phyloP scores from a whole-genome alignment of 805 yeast genomes.

The Saccharomyces paradoxus region DNA sequence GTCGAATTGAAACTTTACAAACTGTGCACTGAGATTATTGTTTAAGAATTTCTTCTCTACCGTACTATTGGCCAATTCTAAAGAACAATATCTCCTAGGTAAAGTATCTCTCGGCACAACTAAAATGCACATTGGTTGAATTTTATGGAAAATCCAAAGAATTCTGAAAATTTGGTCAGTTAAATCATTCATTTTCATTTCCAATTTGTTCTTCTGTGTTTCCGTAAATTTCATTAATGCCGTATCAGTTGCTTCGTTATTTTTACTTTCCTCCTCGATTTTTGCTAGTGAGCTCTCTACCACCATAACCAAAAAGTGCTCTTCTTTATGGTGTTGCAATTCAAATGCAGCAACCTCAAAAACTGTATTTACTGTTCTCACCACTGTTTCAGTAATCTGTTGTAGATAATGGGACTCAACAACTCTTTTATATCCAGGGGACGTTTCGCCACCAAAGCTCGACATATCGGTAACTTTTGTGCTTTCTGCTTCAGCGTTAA shows the following conservation, averaged over 20 bases:
- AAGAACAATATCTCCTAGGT: conserved; percentile 66
- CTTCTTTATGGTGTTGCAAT: conserved; percentile 38
- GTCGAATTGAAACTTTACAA: conserved; percentile 56
- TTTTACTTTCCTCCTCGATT: conserved; percentile 1
- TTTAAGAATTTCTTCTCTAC: conserved; percentile 69
- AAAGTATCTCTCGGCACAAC: conserved; percentile 73
- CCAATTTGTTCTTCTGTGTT: conserved; percentile 14
- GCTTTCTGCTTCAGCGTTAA: background rate
- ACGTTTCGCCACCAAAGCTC: background rate
- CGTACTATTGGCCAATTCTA: conserved; percentile 87
- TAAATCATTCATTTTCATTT: conserved; percentile 25
- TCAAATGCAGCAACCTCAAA: conserved; percentile 92
- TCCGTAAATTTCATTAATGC: conserved; percentile 4
- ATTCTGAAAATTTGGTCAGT: conserved; percentile 31
- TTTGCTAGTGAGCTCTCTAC: conserved; percentile 61
- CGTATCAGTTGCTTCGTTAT: conserved; percentile 3
- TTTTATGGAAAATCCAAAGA: conserved; percentile 49
- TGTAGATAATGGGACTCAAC: conserved; percentile 61
- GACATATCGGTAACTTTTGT: background rate
- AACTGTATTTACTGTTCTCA: conserved; percentile 69
- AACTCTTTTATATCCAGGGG: conserved; percentile 13
- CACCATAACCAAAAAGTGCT: conserved; percentile 75
- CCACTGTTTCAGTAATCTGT: conserved; percentile 78
- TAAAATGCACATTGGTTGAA: conserved; percentile 73
- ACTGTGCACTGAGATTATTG: conserved; percentile 73